Conservation (phyloP, 768 basidiomycete species). For the Pulveroboletus ravenelii region DNA sequence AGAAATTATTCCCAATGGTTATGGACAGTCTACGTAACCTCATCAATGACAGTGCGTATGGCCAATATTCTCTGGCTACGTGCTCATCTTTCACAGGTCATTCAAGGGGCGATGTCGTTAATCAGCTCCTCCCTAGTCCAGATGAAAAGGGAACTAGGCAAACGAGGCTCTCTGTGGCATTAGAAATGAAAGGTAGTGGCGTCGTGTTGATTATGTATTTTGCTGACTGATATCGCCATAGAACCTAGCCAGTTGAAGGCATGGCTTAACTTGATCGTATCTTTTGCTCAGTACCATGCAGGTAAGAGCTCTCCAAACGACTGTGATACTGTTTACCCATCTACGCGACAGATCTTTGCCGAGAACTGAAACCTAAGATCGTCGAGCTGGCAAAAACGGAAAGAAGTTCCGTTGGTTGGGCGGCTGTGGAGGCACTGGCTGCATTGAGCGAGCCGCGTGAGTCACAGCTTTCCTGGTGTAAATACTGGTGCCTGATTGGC, state of each 20-base stretch:
- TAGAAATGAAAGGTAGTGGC: neutral
- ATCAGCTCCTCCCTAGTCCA: neutral
- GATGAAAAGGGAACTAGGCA: neutral
- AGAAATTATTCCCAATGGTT: neutral
- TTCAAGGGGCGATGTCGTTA: neutral
- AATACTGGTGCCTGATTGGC: too few relatives aligned
- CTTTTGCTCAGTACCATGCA: neutral
- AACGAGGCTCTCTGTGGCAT: neutral
- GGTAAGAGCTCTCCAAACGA: neutral
- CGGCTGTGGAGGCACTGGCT: neutral
- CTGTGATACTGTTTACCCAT: neutral
- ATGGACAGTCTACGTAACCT: neutral
- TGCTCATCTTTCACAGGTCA: neutral
- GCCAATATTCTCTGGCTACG: neutral
- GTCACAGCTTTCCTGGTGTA: neutral
- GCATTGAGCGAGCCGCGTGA: neutral
- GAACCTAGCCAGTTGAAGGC: neutral
- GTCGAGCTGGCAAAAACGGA: neutral
- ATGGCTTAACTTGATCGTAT: neutral
- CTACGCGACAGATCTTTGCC: neutral
- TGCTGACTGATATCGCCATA: neutral
- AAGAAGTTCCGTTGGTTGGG: neutral
- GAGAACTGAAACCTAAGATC: neutral
- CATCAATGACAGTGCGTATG: neutral
- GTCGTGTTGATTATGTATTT: neutral